Conservation (phyloP, 345 rosid species). For the Cardamine chenopodiifolia region DNA sequence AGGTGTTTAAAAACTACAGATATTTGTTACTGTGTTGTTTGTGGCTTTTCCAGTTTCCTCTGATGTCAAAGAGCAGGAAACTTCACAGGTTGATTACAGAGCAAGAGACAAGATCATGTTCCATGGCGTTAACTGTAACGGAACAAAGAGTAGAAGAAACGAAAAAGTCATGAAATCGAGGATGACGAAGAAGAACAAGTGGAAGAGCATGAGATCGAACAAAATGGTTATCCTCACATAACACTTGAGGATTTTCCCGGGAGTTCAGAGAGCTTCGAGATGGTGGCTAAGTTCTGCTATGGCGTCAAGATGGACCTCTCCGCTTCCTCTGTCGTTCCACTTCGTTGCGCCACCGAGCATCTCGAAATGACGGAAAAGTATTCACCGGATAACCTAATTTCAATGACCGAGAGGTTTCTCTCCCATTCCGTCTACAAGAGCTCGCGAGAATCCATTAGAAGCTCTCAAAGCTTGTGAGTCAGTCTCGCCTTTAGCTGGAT, state of each 20-base stretch:
- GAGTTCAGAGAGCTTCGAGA: slow-evolving; percentile 83
- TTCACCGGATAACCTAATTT: slow-evolving; percentile 74
- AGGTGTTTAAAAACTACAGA: slow-evolving; percentile 45
- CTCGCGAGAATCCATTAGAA: slow-evolving; percentile 65
- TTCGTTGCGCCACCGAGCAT: slow-evolving; percentile 85
- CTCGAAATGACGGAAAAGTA: slow-evolving; percentile 91
- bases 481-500: slow-evolving; percentile 54
- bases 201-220: slow-evolving; percentile 40
- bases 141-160: slow-evolving; percentile 9
- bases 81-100: slow-evolving; percentile 77
- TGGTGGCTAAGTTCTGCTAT: slow-evolving; percentile 91
- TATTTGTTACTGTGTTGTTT: not conserved
- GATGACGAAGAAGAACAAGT: slow-evolving; percentile 7
- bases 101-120: slow-evolving; percentile 54
- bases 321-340: slow-evolving; percentile 65
- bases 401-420: slow-evolving; percentile 69
- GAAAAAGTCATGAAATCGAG: slow-evolving; percentile 37
- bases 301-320: slow-evolving; percentile 83
- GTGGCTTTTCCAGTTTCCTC: slow-evolving; percentile 65
- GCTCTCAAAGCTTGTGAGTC: slow-evolving; percentile 83
- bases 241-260: slow-evolving; percentile 79
- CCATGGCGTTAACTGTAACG: slow-evolving; percentile 14
- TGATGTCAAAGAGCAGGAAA: slow-evolving; percentile 85
- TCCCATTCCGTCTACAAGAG: slow-evolving; percentile 69
- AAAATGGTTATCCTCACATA: slow-evolving; percentile 53